A percentile compares a stretch with the other conserved stretches of the same genome.
Evolutionary conservation across 306 rosid genomes (phyloP).

Genomic region (Acacia melanoxylon): DNA sequence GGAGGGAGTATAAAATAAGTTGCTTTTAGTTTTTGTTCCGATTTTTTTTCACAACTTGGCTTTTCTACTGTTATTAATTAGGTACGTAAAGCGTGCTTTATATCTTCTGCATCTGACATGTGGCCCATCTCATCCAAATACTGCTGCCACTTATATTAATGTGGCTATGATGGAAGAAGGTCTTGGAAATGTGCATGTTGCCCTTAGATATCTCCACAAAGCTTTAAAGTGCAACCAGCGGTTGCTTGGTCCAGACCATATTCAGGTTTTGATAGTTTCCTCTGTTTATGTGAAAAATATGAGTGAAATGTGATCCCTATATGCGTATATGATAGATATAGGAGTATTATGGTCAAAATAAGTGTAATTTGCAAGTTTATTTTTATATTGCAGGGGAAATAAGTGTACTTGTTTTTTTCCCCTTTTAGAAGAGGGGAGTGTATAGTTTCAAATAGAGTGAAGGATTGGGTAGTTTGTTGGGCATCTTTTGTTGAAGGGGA

Average conservation of each 20-base stretch:
- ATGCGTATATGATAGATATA: not conserved
- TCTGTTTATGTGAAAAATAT: constrained; percentile 4
- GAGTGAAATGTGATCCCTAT: not conserved
- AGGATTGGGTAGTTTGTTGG: too few species aligned
- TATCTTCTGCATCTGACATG: constrained; percentile 97
- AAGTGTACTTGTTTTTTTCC: too few species aligned
- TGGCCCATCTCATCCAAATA: constrained; percentile 98
- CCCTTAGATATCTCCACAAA: constrained; percentile 98
- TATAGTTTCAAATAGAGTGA: too few species aligned
- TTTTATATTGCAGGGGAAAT: too few species aligned
- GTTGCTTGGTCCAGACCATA: constrained; percentile 94
- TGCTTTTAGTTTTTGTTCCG: constrained; percentile 24
- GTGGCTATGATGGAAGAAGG: constrained; percentile 99
- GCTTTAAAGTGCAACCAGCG: constrained; percentile 95
- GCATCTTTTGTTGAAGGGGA: too few species aligned
- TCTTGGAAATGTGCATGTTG: constrained; percentile 92
- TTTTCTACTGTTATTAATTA: constrained; percentile 40
- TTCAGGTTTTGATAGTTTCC: constrained; percentile 66
- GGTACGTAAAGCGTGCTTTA: constrained; percentile 97
- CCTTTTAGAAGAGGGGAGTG: too few species aligned
- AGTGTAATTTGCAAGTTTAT: too few species aligned
- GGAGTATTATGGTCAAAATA: too few species aligned
- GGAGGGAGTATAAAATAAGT: too few species aligned
- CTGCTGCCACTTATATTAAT: constrained; percentile 98
- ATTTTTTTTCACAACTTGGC: constrained; percentile 20